Evolutionary conservation across 148 eudicot species (phyloP).

Genomic region (Nyssa sinensis): DNA sequence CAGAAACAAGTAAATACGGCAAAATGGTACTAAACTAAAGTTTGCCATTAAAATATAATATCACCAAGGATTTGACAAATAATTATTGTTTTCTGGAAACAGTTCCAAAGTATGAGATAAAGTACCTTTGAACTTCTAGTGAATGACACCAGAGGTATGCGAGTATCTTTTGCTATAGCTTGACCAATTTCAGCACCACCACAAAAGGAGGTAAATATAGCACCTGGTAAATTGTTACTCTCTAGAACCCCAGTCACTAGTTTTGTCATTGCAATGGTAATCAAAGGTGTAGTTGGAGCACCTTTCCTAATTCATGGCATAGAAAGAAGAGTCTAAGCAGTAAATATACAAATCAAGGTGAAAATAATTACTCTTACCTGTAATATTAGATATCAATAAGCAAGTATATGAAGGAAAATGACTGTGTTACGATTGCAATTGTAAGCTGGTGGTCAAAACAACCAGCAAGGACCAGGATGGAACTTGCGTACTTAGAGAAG

Average conservation of each 20-base stretch:
- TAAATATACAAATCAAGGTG: neutral
- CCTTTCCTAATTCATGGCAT: constrained; percentile 70
- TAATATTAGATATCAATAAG: neutral
- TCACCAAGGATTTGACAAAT: neutral
- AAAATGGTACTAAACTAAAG: too few species aligned
- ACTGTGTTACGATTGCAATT: neutral
- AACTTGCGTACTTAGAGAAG: too few species aligned
- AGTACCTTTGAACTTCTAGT: constrained; percentile 94
- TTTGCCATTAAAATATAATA: neutral
- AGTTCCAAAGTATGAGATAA: neutral
- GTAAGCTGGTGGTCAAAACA: too few species aligned
- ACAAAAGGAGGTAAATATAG: constrained; percentile 87
- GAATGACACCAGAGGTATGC: constrained; percentile 90
- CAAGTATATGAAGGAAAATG: neutral
- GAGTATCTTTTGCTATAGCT: constrained; percentile 85
- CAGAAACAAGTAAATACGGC: constrained; percentile 30
- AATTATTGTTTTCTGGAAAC: neutral
- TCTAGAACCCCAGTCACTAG: constrained; percentile 70
- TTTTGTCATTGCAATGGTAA: constrained; percentile 87
- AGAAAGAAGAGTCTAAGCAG: constrained; percentile 4
- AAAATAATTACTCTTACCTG: constrained; percentile 2
- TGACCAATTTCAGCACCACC: constrained; percentile 97
- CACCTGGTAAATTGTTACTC: constrained; percentile 86
- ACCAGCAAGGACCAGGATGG: too few species aligned
- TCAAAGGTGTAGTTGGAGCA: constrained; percentile 97